Conservation (phyloP, 2,329 filamentous ascomycete genomes). For the Exutisphaerella laricina region DNA sequence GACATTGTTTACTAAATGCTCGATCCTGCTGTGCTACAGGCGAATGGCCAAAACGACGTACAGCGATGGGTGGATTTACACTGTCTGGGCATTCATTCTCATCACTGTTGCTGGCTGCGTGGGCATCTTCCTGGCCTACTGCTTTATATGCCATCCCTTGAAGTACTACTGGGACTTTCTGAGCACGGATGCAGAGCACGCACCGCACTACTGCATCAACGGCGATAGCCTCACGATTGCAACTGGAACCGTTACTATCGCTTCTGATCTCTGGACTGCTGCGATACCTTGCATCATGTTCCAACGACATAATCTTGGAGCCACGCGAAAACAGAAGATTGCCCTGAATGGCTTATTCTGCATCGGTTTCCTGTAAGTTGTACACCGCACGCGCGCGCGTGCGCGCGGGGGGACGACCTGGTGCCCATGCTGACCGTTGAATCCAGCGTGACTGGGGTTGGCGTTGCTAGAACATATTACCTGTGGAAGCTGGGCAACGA, state of each 20-base stretch:
- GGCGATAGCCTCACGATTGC: conserved; percentile 8
- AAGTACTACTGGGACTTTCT: conserved; percentile 21
- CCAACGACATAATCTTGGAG: conserved; percentile 14
- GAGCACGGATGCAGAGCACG: conserved; percentile 1
- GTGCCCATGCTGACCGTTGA: background rate
- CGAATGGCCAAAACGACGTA: conserved; percentile 16
- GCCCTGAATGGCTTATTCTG: conserved; percentile 23
- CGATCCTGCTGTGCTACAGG: conserved; percentile 27
- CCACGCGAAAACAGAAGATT: conserved; percentile 18
- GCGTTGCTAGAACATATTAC: conserved; percentile 23
- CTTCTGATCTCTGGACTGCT: conserved; percentile 25
- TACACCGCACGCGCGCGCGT: background rate
- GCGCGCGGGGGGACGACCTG: too few species aligned
- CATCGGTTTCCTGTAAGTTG: conserved; percentile 17
- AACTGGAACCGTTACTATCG: conserved; percentile 19
- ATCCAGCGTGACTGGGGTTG: conserved; percentile 18
- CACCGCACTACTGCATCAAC: conserved; percentile 13
- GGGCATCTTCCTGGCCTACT: conserved; percentile 16
- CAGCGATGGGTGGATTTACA: conserved; percentile 13
- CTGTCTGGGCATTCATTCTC: conserved; percentile 16
- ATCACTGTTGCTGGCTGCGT: conserved; percentile 18
- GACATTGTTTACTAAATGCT: conserved; percentile 21
- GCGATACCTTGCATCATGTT: conserved; percentile 22
- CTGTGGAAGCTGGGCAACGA: conserved; percentile 13
- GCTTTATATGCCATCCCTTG: conserved; percentile 20